phyloP scores from a whole-genome alignment of 257 asterid species.

The Voacanga thouarsii region DNA sequence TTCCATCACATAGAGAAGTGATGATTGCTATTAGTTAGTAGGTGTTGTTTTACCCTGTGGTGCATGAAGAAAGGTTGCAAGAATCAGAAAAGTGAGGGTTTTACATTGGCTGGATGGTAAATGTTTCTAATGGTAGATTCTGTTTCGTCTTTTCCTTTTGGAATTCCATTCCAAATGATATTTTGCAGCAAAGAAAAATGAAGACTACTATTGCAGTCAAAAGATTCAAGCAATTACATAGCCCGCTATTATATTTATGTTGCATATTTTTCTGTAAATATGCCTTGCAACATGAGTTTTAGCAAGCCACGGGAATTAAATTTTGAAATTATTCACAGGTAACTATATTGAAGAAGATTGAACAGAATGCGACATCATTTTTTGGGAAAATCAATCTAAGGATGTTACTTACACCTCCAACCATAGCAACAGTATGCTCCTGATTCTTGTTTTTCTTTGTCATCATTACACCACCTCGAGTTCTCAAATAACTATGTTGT shows the following conservation, averaged over 20 bases:
- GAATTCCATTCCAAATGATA: not conserved
- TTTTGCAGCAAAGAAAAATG: not conserved
- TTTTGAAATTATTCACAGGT: constrained; percentile 21
- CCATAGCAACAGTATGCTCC: constrained; percentile 38
- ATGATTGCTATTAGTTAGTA: not conserved
- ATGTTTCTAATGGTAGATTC: not conserved
- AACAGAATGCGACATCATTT: constrained; percentile 22
- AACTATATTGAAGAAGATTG: constrained; percentile 8
- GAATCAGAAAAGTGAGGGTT: not conserved
- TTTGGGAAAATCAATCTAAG: constrained; percentile 19
- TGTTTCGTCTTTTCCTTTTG: not conserved
- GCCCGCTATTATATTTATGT: not conserved
- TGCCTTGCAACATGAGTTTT: not conserved
- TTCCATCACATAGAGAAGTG: not conserved
- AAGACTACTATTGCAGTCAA: not conserved
- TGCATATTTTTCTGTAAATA: not conserved
- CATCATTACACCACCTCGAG: not conserved
- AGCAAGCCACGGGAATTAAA: not conserved
- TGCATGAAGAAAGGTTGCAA: not conserved
- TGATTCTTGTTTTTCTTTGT: not conserved
- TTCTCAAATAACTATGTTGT: not conserved
- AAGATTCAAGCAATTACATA: not conserved
- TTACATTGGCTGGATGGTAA: not conserved
- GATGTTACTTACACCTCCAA: constrained; percentile 37
- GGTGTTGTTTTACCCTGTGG: not conserved